Evolutionary conservation across 805 yeast species (phyloP), one percentile per base, ranked within the genome.

Genomic region (Candida wancherniae): DNA sequence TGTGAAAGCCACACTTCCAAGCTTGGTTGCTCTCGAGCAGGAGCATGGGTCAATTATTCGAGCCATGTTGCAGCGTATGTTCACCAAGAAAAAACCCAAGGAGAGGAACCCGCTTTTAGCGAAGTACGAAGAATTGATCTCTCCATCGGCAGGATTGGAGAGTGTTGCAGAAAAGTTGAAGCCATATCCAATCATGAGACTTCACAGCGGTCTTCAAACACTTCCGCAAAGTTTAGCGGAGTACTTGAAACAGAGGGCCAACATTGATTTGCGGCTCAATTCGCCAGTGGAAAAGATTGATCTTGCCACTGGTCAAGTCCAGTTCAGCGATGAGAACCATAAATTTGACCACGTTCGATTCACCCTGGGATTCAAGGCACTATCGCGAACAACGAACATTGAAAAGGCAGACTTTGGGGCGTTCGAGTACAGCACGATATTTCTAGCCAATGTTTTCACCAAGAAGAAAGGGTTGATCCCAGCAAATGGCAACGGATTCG

Each of bases 371-470:
- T 66, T 77, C 2, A 49, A 61, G 9, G 45, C 47, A 1, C 49
- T 78, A 16, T 44, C 69, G 9, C 32, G 53, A 5, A 23, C 69
- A n/a, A 18, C 9, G 19, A 29, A 31, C 17, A 25, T 19, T 12
- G 22, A 19, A 5, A 23, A 34, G 1, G 17, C 38, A 7, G 37
- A 36, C 19, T 24, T 63, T 15, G 36, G 45, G 13, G 47, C 39
- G 24, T 48, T 62, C 22, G 55, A 60, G n/a, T 71, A 72, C 34
- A 60, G 71, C 1, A 60, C 58, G 31, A 57, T 92, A 11, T 70
- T 77, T 14, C 67, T 90, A 33, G 83, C 79, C 14, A 88, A 92
- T 47, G 63, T 83, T 19, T 83, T 70, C 43, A 54, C 77, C 26
- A 12, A 60, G 51, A 22, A 55, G 48, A 28, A 60, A 60, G 44